These are phyloP conservation scores for Arthrinium phaeospermum DNA, from an alignment of 2,329 filamentous ascomycete species.

Conservation along the genomic window DNA sequence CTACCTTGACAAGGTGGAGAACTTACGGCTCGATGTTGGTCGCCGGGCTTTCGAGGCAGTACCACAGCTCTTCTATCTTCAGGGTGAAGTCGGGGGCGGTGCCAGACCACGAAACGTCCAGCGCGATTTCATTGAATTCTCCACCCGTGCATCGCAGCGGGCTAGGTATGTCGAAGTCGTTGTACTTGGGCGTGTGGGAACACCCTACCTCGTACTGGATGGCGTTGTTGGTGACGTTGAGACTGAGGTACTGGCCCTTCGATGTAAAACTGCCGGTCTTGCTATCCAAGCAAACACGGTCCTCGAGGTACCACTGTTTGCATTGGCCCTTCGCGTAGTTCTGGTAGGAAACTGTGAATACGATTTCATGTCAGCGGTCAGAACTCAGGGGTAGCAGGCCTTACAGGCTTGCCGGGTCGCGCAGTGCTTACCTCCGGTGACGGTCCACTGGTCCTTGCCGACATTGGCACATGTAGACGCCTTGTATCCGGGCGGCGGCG, in stretches of 20 bases:
- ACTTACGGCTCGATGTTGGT: not conserved
- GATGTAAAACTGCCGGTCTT: not conserved
- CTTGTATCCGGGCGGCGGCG: not conserved
- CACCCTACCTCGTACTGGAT: constrained; percentile 5
- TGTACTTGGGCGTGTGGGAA: not conserved
- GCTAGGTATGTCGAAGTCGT: not conserved
- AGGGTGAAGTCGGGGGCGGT: constrained; percentile 9
- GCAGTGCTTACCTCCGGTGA: not conserved
- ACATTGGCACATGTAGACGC: not conserved
- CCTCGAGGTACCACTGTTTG: not conserved
- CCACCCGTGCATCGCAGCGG: constrained; percentile 4
- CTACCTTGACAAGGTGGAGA: not conserved
- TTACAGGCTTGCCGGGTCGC: not conserved
- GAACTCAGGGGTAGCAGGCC: not conserved
- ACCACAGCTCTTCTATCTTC: constrained; percentile 8
- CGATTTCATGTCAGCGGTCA: not conserved
- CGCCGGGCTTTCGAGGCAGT: not conserved
- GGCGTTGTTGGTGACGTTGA: not conserved
- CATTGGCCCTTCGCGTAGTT: constrained; percentile 2
- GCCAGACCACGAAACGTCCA: not conserved
- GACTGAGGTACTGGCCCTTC: constrained; percentile 4
- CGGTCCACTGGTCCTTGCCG: not conserved
- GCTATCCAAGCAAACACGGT: not conserved
- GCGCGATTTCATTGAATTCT: not conserved
- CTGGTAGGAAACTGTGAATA: not conserved